Base-by-base conservation (phyloP, 441 rosid genomes). In the Francoa sonchifolia region DNA sequence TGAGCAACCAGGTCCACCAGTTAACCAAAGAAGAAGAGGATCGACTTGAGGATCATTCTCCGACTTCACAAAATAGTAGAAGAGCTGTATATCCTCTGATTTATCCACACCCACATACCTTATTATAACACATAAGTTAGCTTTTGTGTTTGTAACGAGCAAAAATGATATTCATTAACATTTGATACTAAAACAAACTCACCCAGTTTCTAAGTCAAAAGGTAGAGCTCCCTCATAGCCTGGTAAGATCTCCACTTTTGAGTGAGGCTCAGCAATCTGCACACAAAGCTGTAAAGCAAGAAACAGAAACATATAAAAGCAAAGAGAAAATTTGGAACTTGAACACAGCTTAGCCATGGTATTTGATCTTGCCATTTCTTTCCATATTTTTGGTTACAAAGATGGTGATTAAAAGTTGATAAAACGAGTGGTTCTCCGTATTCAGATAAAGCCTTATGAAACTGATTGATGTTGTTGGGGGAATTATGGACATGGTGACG, bases 1-100 rank as follows among this genome's bases (percentile, higher is more conserved):
- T 13, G 69, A 58, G 54, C 69, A 58, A 26, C 69, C 69, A 22
- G 69, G 69, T 19, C 69, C 64, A 1, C 69, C 69, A 0, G 65
- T 58, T 16, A 63, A 61, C 69, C 69, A 63, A 14, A 63, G 65
- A 41, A 58, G 49, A 1, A 63, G 20, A 1, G 69, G 69, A 43
- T 58, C 69, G 18, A 17, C 19, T 0, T 42, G 2, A 12, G 65
- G 61, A 8, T 26, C 46, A 33, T 65, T 58, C 43, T 49, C 57
- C 12, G 69, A 58, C 54, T 58, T 54, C 44, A 63, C 63, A 31
- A 58, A 63, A 36, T 43, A 53, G 64, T 58, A 63, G 19, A 63
- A 63, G 5, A 64, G 28, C 39, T 64, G 69, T 4, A 48, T 23
- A 16, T 44, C 65, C 8, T 54, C 44, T 1, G 55, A 5, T 0